Percentiles rank a stretch among this genome's conserved stretches.
phyloP scores from a whole-genome alignment of 73 alveolate species.

The Paramecium sonneborni region DNA sequence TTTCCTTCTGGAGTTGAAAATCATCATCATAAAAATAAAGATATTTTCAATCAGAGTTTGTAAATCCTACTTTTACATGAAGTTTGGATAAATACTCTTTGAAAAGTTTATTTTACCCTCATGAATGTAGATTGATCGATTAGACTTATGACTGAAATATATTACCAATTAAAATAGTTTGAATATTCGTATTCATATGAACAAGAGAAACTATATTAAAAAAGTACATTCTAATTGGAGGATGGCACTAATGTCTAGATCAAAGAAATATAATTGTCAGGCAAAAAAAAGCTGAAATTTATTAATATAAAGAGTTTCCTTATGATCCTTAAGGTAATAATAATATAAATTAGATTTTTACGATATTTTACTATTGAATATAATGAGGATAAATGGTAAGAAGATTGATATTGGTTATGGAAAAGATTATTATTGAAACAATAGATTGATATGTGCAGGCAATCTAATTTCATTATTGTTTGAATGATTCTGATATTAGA shows the following conservation, averaged over 20 bases:
- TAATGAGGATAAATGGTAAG: slow-evolving; percentile 97
- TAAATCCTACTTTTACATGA: not conserved
- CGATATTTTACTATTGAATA: slow-evolving; percentile 98
- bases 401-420: slow-evolving; percentile 93
- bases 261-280: slow-evolving; percentile 65
- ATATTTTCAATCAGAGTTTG: not conserved
- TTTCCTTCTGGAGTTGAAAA: slow-evolving; percentile 3
- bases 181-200: slow-evolving; percentile 28
- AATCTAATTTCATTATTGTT: slow-evolving; percentile 91
- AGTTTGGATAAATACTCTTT: not conserved
- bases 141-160: slow-evolving; percentile 59
- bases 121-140: slow-evolving; percentile 59
- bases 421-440: slow-evolving; percentile 98
- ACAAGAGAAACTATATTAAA: not conserved
- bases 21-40: not conserved
- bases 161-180: not conserved
- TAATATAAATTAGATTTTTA: not conserved
- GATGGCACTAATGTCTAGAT: slow-evolving; percentile 62
- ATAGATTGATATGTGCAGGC: slow-evolving; percentile 99
- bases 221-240: slow-evolving; percentile 52
- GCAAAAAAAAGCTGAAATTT: slow-evolving; percentile 80
- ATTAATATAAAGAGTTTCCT: slow-evolving; percentile 91
- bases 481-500: slow-evolving; percentile 96
- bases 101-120: slow-evolving; percentile 18
- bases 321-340: slow-evolving; percentile 87